A percentile compares a stretch with the other conserved stretches of the same genome.
phyloP scores from a whole-genome alignment of 2,329 filamentous ascomycete species.

The Sclerotinia minor region DNA sequence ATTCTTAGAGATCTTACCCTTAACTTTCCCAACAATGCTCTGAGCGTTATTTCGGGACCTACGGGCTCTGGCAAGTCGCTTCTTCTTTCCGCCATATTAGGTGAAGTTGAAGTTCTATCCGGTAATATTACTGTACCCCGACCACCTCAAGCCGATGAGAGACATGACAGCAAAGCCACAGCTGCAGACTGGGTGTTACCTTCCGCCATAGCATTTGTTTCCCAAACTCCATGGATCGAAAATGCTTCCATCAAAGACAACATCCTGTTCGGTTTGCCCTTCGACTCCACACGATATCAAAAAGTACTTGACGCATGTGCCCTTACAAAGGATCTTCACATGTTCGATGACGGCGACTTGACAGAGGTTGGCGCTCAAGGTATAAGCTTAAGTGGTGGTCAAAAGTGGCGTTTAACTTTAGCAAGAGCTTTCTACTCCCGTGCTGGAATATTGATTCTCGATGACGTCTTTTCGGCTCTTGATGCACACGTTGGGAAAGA shows the following conservation, averaged over 20 bases:
- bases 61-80: conserved; percentile 78
- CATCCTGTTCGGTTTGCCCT: conserved; percentile 72
- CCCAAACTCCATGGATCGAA: conserved; percentile 81
- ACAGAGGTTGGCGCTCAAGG: conserved; percentile 82
- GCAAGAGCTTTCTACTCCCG: conserved; percentile 77
- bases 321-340: conserved; percentile 70
- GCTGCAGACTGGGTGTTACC: conserved; percentile 64
- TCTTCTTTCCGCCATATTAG: conserved; percentile 69
- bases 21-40: conserved; percentile 63
- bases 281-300: conserved; percentile 63
- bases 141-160: conserved; percentile 51
- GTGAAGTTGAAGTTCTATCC: conserved; percentile 67
- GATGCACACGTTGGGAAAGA: conserved; percentile 78
- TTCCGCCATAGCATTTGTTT: conserved; percentile 68
- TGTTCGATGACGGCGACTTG: conserved; percentile 70
- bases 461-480: conserved; percentile 77
- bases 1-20: conserved; percentile 64
- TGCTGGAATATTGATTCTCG: conserved; percentile 71
- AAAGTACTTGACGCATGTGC: conserved; percentile 71
- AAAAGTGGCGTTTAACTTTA: conserved; percentile 77
- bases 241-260: conserved; percentile 76
- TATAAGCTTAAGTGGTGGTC: conserved; percentile 78
- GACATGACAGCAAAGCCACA: conserved; percentile 61
- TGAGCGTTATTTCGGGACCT: conserved; percentile 73
- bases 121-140: conserved; percentile 59